These are phyloP conservation scores for Coprinellus micaceus DNA, from an alignment of 768 basidiomycete species.

Conservation along the genomic window DNA sequence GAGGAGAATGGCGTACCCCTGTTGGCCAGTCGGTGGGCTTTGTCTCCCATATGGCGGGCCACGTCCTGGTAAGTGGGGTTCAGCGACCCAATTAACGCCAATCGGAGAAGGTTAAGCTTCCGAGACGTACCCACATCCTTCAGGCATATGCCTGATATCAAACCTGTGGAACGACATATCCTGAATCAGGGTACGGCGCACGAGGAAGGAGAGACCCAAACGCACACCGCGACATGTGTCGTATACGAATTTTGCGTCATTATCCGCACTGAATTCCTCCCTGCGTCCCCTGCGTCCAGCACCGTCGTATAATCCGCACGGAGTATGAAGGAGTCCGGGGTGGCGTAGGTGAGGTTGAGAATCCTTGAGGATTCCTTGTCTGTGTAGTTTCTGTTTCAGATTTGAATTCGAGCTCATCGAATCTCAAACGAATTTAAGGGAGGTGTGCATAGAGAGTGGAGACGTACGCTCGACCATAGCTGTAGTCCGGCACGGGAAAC, in stretches of 20 bases:
- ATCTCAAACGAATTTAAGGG: too few relatives aligned
- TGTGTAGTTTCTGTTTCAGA: slow-evolving; percentile 38
- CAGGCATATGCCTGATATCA: slow-evolving; percentile 34
- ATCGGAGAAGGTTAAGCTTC: background rate
- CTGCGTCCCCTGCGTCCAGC: slow-evolving; percentile 43
- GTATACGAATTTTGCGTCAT: slow-evolving; percentile 47
- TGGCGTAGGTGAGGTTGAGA: slow-evolving; percentile 52
- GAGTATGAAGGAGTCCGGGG: slow-evolving; percentile 44
- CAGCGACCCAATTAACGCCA: background rate
- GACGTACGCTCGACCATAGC: slow-evolving; percentile 1
- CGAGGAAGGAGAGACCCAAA: background rate
- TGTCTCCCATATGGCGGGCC: slow-evolving; percentile 58
- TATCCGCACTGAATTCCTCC: slow-evolving; percentile 53
- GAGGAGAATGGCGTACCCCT: slow-evolving; percentile 21
- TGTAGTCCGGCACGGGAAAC: background rate
- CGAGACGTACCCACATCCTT: slow-evolving; percentile 31
- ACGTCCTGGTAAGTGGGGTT: slow-evolving; percentile 27
- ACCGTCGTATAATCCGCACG: slow-evolving; percentile 47
- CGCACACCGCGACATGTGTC: slow-evolving; percentile 50
- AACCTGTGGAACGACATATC: slow-evolving; percentile 20
- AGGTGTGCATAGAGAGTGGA: too few relatives aligned
- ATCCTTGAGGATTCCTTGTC: slow-evolving; percentile 34
- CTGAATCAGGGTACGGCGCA: too few relatives aligned
- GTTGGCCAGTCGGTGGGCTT: slow-evolving; percentile 47
- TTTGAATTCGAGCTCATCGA: background rate